These are phyloP conservation scores for Cryphonectria radicalis DNA, from an alignment of 2,329 filamentous ascomycete genomes.

Conservation along the genomic window DNA sequence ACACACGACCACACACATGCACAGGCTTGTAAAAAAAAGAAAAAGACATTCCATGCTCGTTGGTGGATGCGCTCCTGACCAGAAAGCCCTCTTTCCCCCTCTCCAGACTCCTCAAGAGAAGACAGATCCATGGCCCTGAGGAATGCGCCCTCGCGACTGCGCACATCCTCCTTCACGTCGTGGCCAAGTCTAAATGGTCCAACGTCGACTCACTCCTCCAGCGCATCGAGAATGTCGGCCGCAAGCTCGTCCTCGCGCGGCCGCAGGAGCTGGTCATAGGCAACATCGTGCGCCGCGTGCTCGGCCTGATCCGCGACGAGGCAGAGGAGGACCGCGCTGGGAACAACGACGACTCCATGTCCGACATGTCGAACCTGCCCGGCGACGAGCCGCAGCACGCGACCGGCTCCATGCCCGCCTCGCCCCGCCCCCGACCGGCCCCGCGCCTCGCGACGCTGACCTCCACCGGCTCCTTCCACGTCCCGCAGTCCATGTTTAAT, in stretches of 20 bases:
- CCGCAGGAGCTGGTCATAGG: constrained; percentile 90
- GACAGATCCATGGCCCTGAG: constrained; percentile 86
- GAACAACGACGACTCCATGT: constrained; percentile 63
- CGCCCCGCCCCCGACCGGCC: constrained; percentile 42
- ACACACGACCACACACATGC: too few species aligned
- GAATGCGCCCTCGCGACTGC: constrained; percentile 91
- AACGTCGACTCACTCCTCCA: constrained; percentile 80
- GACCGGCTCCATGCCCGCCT: constrained; percentile 22
- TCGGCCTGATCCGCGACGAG: constrained; percentile 91
- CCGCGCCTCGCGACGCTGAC: constrained; percentile 53
- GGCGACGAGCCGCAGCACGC: constrained; percentile 26
- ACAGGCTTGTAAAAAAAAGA: constrained; percentile 12
- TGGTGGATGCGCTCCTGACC: constrained; percentile 1
- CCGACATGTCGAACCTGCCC: constrained; percentile 44
- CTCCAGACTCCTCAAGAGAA: constrained; percentile 79
- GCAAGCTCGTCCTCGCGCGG: constrained; percentile 78
- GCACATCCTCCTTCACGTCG: constrained; percentile 83
- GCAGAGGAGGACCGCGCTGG: constrained; percentile 77
- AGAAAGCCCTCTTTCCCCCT: not conserved
- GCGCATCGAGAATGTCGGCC: constrained; percentile 78
- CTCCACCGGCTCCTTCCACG: constrained; percentile 66
- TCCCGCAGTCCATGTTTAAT: constrained; percentile 82
- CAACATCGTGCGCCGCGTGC: constrained; percentile 88
- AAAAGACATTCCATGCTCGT: constrained; percentile 17
- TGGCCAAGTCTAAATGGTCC: constrained; percentile 78